phyloP scores from a whole-genome alignment of 208 protist species.

The Trichomonas vaginalis region DNA sequence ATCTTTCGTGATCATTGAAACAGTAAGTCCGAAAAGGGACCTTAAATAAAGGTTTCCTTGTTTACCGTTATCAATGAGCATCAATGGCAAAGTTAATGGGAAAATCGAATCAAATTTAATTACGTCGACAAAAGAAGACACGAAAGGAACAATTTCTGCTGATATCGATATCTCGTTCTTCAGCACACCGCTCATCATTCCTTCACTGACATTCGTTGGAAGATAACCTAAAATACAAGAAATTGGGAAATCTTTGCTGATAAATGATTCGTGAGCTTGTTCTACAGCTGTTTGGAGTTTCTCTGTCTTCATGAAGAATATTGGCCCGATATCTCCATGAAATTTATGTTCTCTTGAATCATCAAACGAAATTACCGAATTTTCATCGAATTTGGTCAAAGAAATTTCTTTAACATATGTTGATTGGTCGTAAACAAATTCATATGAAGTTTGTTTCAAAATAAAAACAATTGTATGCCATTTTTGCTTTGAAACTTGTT shows the following conservation, averaged over 20 bases:
- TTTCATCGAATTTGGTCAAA: not conserved
- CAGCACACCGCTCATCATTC: not conserved
- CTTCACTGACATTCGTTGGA: not conserved
- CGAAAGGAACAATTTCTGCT: not conserved
- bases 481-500: not conserved
- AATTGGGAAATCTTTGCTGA: not conserved
- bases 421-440: not conserved
- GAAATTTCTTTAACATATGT: not conserved
- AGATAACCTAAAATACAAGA: not conserved
- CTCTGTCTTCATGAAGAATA: not conserved
- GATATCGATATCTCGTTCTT: not conserved
- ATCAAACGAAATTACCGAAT: not conserved
- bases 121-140: not conserved
- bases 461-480: not conserved
- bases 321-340: not conserved
- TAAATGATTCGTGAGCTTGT: not conserved
- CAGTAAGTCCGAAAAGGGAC: not conserved
- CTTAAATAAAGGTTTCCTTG: not conserved
- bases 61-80: not conserved
- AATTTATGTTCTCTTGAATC: not conserved
- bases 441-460: not conserved
- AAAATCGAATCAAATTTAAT: not conserved
- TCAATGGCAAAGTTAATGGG: not conserved
- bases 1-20: not conserved
- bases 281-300: not conserved